Evolutionary conservation across 345 rosid genomes (phyloP).

Genomic region (Hibiscus mutabilis): DNA sequence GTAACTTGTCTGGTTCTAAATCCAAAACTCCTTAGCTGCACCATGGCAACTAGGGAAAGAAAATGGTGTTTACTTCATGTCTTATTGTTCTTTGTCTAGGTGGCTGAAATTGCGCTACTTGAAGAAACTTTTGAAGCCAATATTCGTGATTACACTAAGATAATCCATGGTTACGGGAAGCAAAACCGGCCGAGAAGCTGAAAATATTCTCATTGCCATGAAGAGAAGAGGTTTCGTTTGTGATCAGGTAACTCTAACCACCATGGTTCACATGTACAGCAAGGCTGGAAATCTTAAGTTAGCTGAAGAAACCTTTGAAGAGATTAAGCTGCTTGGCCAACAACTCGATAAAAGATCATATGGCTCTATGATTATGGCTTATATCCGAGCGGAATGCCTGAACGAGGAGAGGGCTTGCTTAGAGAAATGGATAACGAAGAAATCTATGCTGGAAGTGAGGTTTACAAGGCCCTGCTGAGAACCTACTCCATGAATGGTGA

Average conservation of each 20-base stretch:
- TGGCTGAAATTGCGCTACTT: slow-evolving; percentile 50
- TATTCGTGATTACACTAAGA: slow-evolving; percentile 72
- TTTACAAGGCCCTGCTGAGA: slow-evolving; percentile 84
- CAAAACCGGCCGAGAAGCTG: slow-evolving; percentile 55
- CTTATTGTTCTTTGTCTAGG: slow-evolving; percentile 26
- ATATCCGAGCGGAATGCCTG: slow-evolving; percentile 65
- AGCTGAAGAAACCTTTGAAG: slow-evolving; percentile 65
- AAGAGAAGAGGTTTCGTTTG: slow-evolving; percentile 43
- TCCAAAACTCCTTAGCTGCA: background rate
- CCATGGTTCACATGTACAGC: slow-evolving; percentile 73
- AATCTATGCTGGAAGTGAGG: slow-evolving; percentile 67
- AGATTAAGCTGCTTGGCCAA: slow-evolving; percentile 55
- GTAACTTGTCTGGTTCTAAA: background rate
- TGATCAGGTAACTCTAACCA: slow-evolving; percentile 70
- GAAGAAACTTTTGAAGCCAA: slow-evolving; percentile 70
- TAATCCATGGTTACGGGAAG: slow-evolving; percentile 61
- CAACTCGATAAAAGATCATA: slow-evolving; percentile 64
- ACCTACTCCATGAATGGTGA: slow-evolving; percentile 67
- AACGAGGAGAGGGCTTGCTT: slow-evolving; percentile 53
- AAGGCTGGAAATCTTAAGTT: slow-evolving; percentile 56
- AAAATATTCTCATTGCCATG: slow-evolving; percentile 41
- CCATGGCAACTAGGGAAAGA: background rate
- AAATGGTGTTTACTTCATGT: background rate
- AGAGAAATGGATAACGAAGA: slow-evolving; percentile 41
- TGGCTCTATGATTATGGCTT: slow-evolving; percentile 80